Base-by-base conservation (phyloP, 306 rosid species). In the Fragaria ananassa region DNA sequence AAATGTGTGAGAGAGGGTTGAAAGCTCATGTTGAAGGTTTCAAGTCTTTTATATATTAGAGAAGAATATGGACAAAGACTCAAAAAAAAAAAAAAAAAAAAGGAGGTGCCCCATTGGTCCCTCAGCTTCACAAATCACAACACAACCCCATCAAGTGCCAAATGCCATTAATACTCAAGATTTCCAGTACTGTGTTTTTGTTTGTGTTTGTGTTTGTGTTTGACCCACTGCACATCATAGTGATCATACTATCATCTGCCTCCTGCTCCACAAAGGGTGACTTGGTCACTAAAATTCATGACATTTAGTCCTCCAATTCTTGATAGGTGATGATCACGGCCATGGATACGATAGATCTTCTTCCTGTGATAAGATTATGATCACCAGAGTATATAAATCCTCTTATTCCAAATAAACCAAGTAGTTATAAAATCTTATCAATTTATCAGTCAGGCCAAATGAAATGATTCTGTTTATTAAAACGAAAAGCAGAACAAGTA, bases 331-430 rank as follows among this genome's bases (percentile, higher is more conserved):
- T 88, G 74, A 81, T 82, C 81, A 74, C 21, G 76, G 62, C 64
- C 70, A 29, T 51, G 27, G 49, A 39, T 8, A 12, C 25, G 25
- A 21, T 46, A 31, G 63, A 74, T 74, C 62, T 19, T 18, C 61
- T 50, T 35, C 21, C 27, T 80, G 78, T 81, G 75, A 87, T 83
- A 81, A 78, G 81, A 83, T 76, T 81, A 87, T 81, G 69, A 81
- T 89, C 64, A 63, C 73, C 37, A 15, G 42, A 19, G 11, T 25
- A 57, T 21, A 23, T 1, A 21, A 2, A 56, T 23, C 62, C 4
- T 23, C 31, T 25, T 5, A 61, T 23, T 5, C 0, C 9, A 4
- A 4, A 23, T 60, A 27, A 14, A 58, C 15, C 31, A 23, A 58
- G 0, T 58, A 4, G 14, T 58, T 0, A 8, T 56, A 8, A 15